Percentiles rank a stretch among this genome's conserved stretches.
Conservation (phyloP, 306 rosid species). For the Myrica gale region DNA sequence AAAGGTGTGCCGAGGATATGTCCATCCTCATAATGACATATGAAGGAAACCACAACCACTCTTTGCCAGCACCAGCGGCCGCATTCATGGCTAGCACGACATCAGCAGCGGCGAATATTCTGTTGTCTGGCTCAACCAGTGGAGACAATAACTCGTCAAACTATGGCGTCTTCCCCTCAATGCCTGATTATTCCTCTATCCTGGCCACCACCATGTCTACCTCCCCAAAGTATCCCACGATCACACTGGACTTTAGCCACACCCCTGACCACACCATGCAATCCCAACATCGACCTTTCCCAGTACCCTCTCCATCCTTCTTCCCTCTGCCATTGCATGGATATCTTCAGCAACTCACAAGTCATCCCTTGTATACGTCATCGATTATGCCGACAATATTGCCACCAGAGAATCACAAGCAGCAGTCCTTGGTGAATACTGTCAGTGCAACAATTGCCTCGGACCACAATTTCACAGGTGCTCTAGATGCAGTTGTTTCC, state of each 20-base stretch:
- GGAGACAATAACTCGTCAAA: not conserved
- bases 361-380: constrained; percentile 8
- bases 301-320: constrained; percentile 21
- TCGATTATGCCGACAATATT: constrained; percentile 7
- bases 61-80: constrained; percentile 34
- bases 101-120: constrained; percentile 46
- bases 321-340: constrained; percentile 34
- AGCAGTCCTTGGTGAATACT: constrained; percentile 26
- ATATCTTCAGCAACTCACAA: constrained; percentile 15
- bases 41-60: constrained; percentile 43
- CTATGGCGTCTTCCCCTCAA: constrained; percentile 16
- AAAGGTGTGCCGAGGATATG: constrained; percentile 42
- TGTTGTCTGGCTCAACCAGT: constrained; percentile 43
- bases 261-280: constrained; percentile 6
- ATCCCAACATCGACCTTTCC: constrained; percentile 2
- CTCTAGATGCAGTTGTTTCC: constrained; percentile 29
- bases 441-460: constrained; percentile 29
- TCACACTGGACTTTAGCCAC: constrained; percentile 43
- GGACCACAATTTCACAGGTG: constrained; percentile 34
- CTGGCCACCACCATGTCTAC: constrained; percentile 33
- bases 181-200: constrained; percentile 19
- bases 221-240: constrained; percentile 36
- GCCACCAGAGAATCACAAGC: constrained; percentile 1
- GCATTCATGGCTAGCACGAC: constrained; percentile 36
- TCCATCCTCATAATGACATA: constrained; percentile 32